Conservation (phyloP, 768 basidiomycete species). For the Podaxis sp. region DNA sequence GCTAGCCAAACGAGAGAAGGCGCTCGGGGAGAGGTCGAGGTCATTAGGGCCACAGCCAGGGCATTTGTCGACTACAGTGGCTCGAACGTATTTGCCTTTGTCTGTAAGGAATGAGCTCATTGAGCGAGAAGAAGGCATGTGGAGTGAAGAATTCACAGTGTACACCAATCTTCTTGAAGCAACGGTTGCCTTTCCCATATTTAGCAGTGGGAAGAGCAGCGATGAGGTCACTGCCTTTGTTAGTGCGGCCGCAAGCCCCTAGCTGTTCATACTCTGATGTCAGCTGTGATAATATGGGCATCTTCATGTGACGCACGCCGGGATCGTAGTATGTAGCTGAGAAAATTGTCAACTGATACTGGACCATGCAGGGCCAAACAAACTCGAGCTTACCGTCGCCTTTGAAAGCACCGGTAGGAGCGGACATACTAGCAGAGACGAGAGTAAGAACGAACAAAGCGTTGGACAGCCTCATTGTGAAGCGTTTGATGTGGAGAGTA, state of each 20-base stretch:
- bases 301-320: neutral
- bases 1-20: constrained; percentile 23
- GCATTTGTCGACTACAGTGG: constrained; percentile 28
- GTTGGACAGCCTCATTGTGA: neutral
- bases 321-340: constrained; percentile 10
- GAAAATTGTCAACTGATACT: neutral
- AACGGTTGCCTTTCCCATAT: constrained; percentile 39
- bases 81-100: constrained; percentile 12
- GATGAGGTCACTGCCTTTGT: constrained; percentile 49
- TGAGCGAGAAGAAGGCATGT: neutral
- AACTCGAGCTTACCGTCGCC: constrained; percentile 4
- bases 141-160: constrained; percentile 45
- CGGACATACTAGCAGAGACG: neutral
- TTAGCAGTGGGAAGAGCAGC: constrained; percentile 55
- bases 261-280: constrained; percentile 25
- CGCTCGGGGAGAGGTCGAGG: constrained; percentile 29
- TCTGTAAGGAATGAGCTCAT: constrained; percentile 45
- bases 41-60: constrained; percentile 23
- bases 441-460: neutral
- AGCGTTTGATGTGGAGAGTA: neutral
- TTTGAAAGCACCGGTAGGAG: neutral
- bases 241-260: constrained; percentile 62
- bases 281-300: neutral
- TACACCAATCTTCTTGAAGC: constrained; percentile 23
- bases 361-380: neutral